Evolutionary conservation across 78 protist genomes (phyloP).

Genomic region (Speleostelium caveatum): DNA sequence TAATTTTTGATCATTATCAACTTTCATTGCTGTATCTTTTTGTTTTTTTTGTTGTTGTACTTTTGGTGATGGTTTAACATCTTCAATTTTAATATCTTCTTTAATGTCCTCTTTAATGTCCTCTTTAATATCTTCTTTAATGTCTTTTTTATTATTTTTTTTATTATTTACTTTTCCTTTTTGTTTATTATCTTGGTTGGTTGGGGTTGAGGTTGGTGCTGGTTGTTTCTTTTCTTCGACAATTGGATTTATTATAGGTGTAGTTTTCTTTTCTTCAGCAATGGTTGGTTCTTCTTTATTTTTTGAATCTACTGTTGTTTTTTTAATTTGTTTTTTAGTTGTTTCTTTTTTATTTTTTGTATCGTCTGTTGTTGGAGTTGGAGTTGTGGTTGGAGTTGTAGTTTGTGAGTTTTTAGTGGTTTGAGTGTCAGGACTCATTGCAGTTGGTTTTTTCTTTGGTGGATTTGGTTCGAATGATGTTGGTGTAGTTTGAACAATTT

Average conservation of each 20-base stretch:
- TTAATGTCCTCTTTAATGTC: no score
- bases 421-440: background rate
- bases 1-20: no score
- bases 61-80: background rate
- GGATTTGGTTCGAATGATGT: background rate
- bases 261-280: slow-evolving; percentile 2
- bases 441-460: background rate
- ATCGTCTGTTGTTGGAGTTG: background rate
- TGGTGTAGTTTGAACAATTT: slow-evolving; percentile 1
- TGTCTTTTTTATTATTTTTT: background rate
- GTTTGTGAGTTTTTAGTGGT: no score
- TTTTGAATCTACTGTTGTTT: background rate
- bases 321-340: background rate
- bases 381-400: slow-evolving; percentile 1
- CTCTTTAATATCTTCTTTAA: no score
- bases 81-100: background rate
- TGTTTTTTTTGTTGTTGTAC: background rate
- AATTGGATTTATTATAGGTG: no score
- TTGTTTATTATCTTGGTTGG: background rate
- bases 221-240: background rate
- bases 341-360: background rate
- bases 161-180: background rate
- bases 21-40: background rate
- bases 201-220: background rate
- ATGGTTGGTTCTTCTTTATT: background rate